These are phyloP conservation scores for Ephemerocybe angulata DNA, from an alignment of 768 basidiomycete genomes.

Conservation along the genomic window DNA sequence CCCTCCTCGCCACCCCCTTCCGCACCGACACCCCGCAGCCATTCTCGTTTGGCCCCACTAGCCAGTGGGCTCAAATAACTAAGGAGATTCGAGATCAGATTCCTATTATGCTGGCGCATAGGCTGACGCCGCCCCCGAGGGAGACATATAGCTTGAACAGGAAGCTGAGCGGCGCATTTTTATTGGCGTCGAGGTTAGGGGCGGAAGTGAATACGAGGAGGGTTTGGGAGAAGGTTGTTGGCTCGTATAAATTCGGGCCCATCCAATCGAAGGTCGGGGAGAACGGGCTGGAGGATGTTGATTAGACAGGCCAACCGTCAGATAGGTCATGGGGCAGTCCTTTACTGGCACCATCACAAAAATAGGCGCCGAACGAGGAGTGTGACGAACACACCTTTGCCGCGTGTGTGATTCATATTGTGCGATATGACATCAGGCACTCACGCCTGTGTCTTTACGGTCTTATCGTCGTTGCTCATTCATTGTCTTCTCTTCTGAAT, in stretches of 20 bases:
- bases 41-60: conserved; percentile 73
- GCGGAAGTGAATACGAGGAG: conserved; percentile 69
- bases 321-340: no score
- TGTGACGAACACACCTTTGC: no score
- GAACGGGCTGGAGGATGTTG: no score
- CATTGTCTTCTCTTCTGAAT: no score
- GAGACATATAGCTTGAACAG: conserved; percentile 96
- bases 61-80: conserved; percentile 69
- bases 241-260: conserved; percentile 33
- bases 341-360: no score
- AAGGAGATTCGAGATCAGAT: conserved; percentile 74
- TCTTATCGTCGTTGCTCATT: no score
- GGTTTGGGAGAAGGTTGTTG: conserved; percentile 72
- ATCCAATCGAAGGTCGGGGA: no score
- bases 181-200: conserved; percentile 70
- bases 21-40: conserved; percentile 56
- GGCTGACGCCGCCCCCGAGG: conserved; percentile 87
- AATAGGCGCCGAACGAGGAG: no score
- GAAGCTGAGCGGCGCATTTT: conserved; percentile 79
- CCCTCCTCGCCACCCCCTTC: conserved; percentile 86
- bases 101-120: conserved; percentile 84
- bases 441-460: no score
- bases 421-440: no score
- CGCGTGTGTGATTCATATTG: no score
- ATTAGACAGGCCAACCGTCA: no score